Conservation (phyloP, 495 filamentous ascomycete species). For the Stereocaulon alpinum region DNA sequence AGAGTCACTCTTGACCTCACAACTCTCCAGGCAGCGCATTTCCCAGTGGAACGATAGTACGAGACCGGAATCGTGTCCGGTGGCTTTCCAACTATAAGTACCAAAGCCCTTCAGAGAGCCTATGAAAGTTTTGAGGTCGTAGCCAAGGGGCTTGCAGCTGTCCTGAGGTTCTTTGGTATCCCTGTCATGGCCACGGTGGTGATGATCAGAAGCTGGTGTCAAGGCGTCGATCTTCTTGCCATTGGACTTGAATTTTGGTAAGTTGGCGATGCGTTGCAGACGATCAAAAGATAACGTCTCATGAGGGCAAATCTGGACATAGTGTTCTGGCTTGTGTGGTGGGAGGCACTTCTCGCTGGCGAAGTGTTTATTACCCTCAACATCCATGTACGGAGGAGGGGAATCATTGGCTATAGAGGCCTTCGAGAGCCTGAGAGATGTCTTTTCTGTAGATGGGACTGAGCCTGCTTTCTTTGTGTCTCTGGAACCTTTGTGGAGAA, state of each 20-base stretch:
- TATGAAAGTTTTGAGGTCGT: background rate
- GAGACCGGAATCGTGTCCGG: background rate
- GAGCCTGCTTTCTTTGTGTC: background rate
- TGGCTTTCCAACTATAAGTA: background rate
- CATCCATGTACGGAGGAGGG: constrained; percentile 1
- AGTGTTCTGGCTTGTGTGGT: background rate
- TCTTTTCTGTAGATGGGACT: background rate
- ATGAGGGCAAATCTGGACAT: constrained; percentile 7
- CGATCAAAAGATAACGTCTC: background rate
- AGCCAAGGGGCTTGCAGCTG: background rate
- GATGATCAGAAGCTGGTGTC: background rate
- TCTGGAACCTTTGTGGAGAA: background rate
- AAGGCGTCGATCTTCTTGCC: constrained; percentile 4
- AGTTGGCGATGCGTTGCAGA: background rate
- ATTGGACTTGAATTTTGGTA: background rate
- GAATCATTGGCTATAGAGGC: background rate
- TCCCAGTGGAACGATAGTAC: constrained; percentile 8
- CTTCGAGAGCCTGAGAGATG: background rate
- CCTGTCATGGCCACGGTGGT: background rate
- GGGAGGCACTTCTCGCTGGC: background rate
- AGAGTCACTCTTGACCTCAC: background rate
- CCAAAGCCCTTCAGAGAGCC: constrained; percentile 5
- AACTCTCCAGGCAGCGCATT: background rate
- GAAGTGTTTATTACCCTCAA: background rate
- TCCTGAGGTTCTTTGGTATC: background rate